phyloP scores from a whole-genome alignment of 176 grass and related monocot genomes.

The Hyparrhenia diplandra region DNA sequence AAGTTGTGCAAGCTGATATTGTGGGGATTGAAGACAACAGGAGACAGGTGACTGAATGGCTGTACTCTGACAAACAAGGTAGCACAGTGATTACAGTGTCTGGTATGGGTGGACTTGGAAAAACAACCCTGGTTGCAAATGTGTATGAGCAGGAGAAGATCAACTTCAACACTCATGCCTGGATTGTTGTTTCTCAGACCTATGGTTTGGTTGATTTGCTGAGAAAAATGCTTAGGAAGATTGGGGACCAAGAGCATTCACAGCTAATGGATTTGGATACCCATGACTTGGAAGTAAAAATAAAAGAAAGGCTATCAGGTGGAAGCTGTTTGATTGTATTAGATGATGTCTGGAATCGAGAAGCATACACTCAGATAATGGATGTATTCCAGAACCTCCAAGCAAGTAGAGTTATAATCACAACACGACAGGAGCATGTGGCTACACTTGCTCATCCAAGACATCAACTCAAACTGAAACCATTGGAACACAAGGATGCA shows the following conservation, averaged over 20 bases:
- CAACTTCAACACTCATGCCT: background rate
- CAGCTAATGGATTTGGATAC: background rate
- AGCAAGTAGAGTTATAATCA: constrained; percentile 32
- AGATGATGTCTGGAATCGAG: constrained; percentile 58
- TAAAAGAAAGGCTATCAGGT: background rate
- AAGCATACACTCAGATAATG: constrained; percentile 19
- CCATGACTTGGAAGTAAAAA: background rate
- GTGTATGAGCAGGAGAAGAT: background rate
- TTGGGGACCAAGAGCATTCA: background rate
- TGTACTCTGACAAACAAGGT: background rate
- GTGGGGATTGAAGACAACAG: background rate
- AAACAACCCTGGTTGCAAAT: constrained; percentile 3
- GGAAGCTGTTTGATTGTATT: constrained; percentile 43
- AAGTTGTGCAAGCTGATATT: background rate
- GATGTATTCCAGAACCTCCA: constrained; percentile 16
- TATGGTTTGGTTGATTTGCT: background rate
- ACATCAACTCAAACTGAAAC: background rate
- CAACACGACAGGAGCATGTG: constrained; percentile 35
- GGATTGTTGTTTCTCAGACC: constrained; percentile 15
- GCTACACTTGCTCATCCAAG: background rate
- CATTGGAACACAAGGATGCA: background rate
- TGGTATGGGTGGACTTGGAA: constrained; percentile 31
- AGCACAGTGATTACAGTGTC: constrained; percentile 5
- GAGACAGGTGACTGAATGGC: background rate
- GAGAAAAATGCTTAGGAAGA: constrained; percentile 12